A percentile compares a stretch with the other conserved stretches of the same genome.
phyloP scores from a whole-genome alignment of 495 filamentous ascomycete genomes.

The Penicillium salamii region DNA sequence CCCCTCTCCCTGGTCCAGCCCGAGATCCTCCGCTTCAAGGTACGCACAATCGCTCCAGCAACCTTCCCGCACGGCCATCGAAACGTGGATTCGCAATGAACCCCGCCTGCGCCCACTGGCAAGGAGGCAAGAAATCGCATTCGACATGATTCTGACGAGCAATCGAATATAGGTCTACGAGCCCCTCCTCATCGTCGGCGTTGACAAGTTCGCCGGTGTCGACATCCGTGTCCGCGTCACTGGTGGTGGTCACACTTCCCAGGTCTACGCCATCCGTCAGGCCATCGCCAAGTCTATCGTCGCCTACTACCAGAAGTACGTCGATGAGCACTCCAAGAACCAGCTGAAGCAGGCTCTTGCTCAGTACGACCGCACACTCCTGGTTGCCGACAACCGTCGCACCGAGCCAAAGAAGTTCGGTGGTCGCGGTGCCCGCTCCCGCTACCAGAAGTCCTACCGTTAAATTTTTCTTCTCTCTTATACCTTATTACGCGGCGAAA shows the following conservation, averaged over 20 bases:
- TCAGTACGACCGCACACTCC: conserved; percentile 92
- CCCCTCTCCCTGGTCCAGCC: conserved; percentile 91
- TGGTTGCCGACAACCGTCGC: conserved; percentile 96
- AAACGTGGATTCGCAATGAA: conserved; percentile 2
- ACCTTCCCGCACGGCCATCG: conserved; percentile 2
- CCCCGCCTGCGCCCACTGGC: conserved; percentile 5
- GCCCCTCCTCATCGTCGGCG: conserved; percentile 90
- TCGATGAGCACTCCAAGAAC: conserved; percentile 99
- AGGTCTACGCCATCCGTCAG: conserved; percentile 98
- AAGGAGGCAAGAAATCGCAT: background rate
- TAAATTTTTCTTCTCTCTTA: conserved; percentile 37
- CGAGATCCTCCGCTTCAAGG: conserved; percentile 96
- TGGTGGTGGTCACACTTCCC: conserved; percentile 97
- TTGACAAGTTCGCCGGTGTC: conserved; percentile 93
- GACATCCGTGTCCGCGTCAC: conserved; percentile 96
- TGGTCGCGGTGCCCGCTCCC: conserved; percentile 82
- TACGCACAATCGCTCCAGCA: conserved; percentile 30
- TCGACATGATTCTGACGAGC: conserved; percentile 5
- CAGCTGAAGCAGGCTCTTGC: conserved; percentile 91
- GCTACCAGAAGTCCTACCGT: conserved; percentile 92
- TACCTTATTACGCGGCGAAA: conserved; percentile 21
- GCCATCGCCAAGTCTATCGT: conserved; percentile 97
- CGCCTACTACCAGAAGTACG: conserved; percentile 99
- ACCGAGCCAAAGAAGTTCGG: conserved; percentile 92
- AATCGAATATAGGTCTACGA: conserved; percentile 74